Evolutionary conservation across 345 rosid genomes (phyloP).

Genomic region (Populus nigra): DNA sequence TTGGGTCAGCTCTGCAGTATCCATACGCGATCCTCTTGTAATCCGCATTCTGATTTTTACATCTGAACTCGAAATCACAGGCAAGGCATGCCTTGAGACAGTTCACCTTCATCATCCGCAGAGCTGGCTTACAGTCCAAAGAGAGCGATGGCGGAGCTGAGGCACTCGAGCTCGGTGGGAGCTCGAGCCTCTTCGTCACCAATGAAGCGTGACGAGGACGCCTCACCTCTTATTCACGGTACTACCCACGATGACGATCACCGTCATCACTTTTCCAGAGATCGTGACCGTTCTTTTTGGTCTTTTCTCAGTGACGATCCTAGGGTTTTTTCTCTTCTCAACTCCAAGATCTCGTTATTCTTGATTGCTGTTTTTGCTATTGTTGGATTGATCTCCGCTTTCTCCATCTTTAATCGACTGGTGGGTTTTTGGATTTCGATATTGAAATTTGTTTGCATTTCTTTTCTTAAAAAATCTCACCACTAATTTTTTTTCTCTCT

Average conservation of each 20-base stretch:
- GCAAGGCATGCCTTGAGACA: neutral
- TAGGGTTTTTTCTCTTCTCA: slow-evolving; percentile 56
- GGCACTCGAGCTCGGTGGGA: slow-evolving; percentile 91
- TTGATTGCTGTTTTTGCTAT: slow-evolving; percentile 46
- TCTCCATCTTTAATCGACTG: slow-evolving; percentile 58
- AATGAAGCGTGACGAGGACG: slow-evolving; percentile 74
- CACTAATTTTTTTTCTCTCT: slow-evolving; percentile 1
- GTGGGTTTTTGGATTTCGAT: slow-evolving; percentile 38
- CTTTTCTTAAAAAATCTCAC: neutral
- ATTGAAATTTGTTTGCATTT: neutral
- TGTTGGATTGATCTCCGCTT: slow-evolving; percentile 67
- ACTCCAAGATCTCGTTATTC: slow-evolving; percentile 52
- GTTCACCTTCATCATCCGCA: neutral
- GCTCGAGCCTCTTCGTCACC: slow-evolving; percentile 85
- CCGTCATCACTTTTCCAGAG: slow-evolving; percentile 43
- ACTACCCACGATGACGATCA: slow-evolving; percentile 43
- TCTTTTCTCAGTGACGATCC: slow-evolving; percentile 69
- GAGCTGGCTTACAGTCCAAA: slow-evolving; percentile 42
- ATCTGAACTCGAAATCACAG: neutral
- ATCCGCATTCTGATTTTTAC: too few species aligned
- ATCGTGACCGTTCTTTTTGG: slow-evolving; percentile 85
- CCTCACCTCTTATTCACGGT: slow-evolving; percentile 74
- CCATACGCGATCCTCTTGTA: too few species aligned
- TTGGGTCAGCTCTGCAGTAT: too few species aligned
- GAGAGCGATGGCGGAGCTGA: slow-evolving; percentile 84